A percentile compares a stretch with the other conserved stretches of the same genome.
Evolutionary conservation across 352 stramenopile genomes (phyloP).

Genomic region (Phytophthora fragariae): DNA sequence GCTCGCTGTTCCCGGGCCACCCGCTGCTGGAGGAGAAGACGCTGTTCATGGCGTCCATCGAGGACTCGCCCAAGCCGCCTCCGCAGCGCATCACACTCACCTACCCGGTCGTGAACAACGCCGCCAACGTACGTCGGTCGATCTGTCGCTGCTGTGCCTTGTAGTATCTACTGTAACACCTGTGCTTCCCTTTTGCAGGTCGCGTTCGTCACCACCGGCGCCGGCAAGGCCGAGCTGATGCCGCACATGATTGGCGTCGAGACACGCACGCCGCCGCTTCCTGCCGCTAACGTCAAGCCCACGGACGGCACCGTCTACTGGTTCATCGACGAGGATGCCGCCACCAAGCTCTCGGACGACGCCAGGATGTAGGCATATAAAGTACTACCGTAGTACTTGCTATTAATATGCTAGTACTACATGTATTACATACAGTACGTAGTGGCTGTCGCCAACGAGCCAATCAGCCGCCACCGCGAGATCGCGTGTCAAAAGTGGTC

Average conservation of each 20-base stretch:
- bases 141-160: neutral
- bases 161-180: neutral
- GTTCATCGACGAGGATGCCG: constrained; percentile 87
- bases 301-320: constrained; percentile 79
- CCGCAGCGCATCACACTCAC: constrained; percentile 97
- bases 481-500: no score
- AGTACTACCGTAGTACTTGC: no score
- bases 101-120: constrained; percentile 95
- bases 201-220: constrained; percentile 92
- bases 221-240: constrained; percentile 90
- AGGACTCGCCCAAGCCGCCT: constrained; percentile 98
- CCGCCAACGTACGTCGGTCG: constrained; percentile 62
- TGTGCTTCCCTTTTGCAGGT: constrained; percentile 52
- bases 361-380: constrained; percentile 41
- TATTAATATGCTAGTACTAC: no score
- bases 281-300: constrained; percentile 76
- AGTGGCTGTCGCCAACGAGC: no score
- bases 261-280: constrained; percentile 64
- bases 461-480: neutral
- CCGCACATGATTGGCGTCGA: constrained; percentile 80
- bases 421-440: neutral
- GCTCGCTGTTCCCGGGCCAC: constrained; percentile 97
- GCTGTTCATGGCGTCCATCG: constrained; percentile 93
- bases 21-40: constrained; percentile 88
- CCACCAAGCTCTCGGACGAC: constrained; percentile 59